Conservation (phyloP, 176 grass and related monocot species). For the Bothriochloa decipiens region DNA sequence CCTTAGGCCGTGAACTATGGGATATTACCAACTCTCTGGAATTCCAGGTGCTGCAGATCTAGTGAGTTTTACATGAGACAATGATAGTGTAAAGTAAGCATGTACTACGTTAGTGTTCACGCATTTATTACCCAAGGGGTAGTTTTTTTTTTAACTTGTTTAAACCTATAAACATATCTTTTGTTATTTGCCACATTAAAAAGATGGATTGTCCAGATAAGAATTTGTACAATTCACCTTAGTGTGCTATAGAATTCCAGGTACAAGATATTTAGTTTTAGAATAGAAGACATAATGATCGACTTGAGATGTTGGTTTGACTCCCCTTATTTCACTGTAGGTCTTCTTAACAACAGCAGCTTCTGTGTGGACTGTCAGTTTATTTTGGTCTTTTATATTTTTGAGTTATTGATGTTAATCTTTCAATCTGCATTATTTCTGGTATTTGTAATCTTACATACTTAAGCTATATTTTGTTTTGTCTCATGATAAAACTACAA, state of each 20-base stretch:
- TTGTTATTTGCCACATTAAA: background rate
- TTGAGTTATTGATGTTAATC: slow-evolving; percentile 27
- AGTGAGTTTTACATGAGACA: too few relatives aligned
- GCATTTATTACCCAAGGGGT: background rate
- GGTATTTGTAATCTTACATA: slow-evolving; percentile 33
- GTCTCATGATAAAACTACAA: slow-evolving; percentile 31
- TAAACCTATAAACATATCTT: background rate
- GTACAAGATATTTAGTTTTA: background rate
- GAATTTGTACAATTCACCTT: slow-evolving; percentile 10
- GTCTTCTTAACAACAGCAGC: background rate
- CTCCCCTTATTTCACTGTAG: background rate
- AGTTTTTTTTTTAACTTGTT: background rate
- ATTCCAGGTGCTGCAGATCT: too few relatives aligned
- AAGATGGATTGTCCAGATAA: background rate
- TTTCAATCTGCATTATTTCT: slow-evolving; percentile 26
- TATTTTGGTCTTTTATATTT: slow-evolving; percentile 21
- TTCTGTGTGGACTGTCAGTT: background rate
- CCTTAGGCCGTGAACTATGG: too few relatives aligned
- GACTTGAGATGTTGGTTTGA: background rate
- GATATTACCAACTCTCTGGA: too few relatives aligned
- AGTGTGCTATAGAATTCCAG: background rate
- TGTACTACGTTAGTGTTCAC: background rate
- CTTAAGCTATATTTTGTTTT: slow-evolving; percentile 17
- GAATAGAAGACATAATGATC: background rate
- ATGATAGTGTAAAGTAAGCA: background rate